A percentile compares a stretch with the other conserved stretches of the same genome.
These are phyloP conservation scores for Ligustrum vulgare DNA, from an alignment of 257 asterid species.

Conservation along the genomic window DNA sequence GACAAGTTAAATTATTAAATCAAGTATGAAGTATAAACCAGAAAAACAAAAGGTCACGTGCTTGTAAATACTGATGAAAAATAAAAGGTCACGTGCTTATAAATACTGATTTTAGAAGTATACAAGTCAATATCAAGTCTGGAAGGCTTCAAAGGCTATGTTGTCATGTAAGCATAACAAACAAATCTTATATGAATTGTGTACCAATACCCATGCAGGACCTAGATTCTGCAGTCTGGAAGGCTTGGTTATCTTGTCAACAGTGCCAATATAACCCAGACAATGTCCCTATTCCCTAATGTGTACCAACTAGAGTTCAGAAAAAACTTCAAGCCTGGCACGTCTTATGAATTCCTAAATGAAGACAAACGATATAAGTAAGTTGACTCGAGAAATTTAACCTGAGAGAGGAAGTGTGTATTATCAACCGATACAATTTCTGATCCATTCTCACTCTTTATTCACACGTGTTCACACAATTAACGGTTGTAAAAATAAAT, in stretches of 20 bases:
- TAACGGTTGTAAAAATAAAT: neutral
- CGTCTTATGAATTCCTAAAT: neutral
- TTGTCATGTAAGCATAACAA: neutral
- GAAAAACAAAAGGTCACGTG: neutral
- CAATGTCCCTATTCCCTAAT: neutral
- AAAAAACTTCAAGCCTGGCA: neutral
- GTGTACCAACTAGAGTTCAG: neutral
- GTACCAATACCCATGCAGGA: neutral
- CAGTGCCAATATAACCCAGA: neutral
- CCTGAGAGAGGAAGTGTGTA: neutral
- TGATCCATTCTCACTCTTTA: neutral
- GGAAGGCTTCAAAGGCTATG: neutral
- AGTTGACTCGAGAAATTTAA: neutral
- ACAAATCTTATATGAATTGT: neutral
- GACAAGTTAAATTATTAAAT: neutral
- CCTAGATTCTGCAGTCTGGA: neutral
- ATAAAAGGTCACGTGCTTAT: neutral
- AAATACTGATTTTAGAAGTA: neutral
- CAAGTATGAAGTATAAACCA: neutral
- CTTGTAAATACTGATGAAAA: neutral
- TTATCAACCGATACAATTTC: neutral
- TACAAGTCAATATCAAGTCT: neutral
- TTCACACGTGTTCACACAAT: neutral
- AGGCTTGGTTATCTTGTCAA: neutral
- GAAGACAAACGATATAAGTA: neutral